phyloP scores from a whole-genome alignment of 805 yeast species.

The Lipomyces anomalus region DNA sequence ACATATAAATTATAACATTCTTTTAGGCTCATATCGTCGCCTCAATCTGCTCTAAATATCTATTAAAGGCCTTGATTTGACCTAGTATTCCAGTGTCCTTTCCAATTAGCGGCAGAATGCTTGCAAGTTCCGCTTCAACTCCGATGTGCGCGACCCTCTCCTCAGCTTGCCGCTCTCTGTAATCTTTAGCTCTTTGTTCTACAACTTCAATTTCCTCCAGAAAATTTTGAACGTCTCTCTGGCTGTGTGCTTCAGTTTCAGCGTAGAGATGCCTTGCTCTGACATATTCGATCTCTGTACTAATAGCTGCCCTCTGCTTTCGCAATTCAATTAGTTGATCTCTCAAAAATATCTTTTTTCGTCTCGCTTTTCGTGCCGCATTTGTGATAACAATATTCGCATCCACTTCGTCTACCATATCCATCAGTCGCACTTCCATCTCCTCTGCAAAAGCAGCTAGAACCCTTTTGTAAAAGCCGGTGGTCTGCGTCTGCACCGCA shows the following conservation, averaged over 20 bases:
- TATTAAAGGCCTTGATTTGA: slow-evolving; percentile 12
- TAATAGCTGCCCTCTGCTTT: slow-evolving; percentile 5
- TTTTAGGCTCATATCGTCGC: too few relatives aligned
- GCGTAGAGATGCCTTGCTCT: slow-evolving; percentile 6
- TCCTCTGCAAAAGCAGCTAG: slow-evolving; percentile 16
- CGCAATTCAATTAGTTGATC: slow-evolving; percentile 12
- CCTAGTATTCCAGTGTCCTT: slow-evolving; percentile 13
- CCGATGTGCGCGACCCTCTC: slow-evolving; percentile 7
- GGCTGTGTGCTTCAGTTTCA: slow-evolving; percentile 1
- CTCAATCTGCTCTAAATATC: slow-evolving; percentile 11
- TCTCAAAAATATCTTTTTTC: slow-evolving; percentile 3
- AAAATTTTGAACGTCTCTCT: slow-evolving; percentile 3
- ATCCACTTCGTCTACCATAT: slow-evolving; percentile 18
- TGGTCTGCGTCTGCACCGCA: neutral
- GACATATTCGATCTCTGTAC: slow-evolving; percentile 2
- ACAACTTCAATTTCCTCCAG: slow-evolving; percentile 7
- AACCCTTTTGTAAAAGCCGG: slow-evolving; percentile 3
- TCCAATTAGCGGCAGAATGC: slow-evolving; percentile 13
- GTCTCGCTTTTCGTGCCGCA: slow-evolving; percentile 4
- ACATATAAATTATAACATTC: too few relatives aligned
- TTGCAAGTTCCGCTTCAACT: slow-evolving; percentile 12
- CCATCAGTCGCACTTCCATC: slow-evolving; percentile 11
- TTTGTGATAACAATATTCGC: slow-evolving; percentile 7
- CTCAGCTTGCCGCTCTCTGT: too few relatives aligned
- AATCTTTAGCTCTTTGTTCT: slow-evolving; percentile 9